Base-by-base conservation (phyloP, 371 early-diverging fungal species). In the Coemansia sp. region DNA sequence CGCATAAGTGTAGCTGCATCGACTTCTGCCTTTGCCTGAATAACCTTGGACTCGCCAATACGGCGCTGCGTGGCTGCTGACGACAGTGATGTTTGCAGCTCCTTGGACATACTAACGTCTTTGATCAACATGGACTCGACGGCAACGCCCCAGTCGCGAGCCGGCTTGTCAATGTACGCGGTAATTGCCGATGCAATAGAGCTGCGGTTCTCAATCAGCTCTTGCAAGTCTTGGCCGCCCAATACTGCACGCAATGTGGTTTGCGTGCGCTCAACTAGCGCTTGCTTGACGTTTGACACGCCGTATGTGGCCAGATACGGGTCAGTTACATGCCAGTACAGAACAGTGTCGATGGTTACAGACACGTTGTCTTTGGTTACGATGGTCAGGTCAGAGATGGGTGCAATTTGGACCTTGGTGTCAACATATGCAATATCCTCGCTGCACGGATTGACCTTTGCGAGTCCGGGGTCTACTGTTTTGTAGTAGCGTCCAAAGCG, bases 1-100 rank as follows among this genome's bases (percentile, higher is more conserved):
- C 96, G 84, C 96, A 96, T 96, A 56, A 96, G 75, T 68, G 90
- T 94, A 20, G 96, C 95, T 8, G 93, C 84, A 39, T 95, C 92
- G 1, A 96, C 96, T 37, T 95, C 96, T 11, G 96, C 95, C 64
- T 87, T 81, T 0, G 96, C 96, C 25, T 90, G 86, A 69, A 96
- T 96, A 44, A 96, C 88, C 82, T 94, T 94, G 37, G 90, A 86
- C 78, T 95, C 90, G 37, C 95, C 97, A 25, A 94, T 82, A 20
- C 97, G 84, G 69, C 90, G 87, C 54, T 92, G 93, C 65, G 93
- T 93, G 33, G 96, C 96, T n/a, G 96, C 96, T 5, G 93, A 86
- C 6, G 93, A 87, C 47, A 96, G 82, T 3, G 91, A 91, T 63
- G 89, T 88, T 68, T 94, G 93, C 14, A 96, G 74, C 62, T 92